Evolutionary conservation across 345 rosid species (phyloP), one percentile per base, ranked within the genome.

Genomic region (Melaleuca quinquenervia): DNA sequence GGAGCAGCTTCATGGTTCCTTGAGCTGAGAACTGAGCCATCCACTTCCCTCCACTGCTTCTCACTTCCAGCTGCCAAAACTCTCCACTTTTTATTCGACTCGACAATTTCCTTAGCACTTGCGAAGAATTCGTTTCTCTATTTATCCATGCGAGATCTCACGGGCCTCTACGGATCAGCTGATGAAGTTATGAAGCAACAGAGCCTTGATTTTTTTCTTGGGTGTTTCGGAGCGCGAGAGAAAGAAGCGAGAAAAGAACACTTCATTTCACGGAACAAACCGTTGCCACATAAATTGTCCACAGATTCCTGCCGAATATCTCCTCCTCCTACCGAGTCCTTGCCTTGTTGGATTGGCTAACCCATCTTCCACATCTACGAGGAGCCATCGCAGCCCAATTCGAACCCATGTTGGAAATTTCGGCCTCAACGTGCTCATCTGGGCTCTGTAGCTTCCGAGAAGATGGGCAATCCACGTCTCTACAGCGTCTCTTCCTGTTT

Each of bases 1-100:
- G 52, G 74, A 87, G 85, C 83, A 85, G 83, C 87, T 85, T 85
- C 75, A 74, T 50, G 78, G 85, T 82, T 49, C 89, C 87, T 2
- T 85, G 82, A 36, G 89, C 29, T 14, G 87, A 45, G 83, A 87
- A 87, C 85, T 87, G 89, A 48, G 89, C 89, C 89, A 87, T 87
- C 49, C 76, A 83, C 52, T 50, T 24, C n/a, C 83, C 52, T 55
- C 15, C 45, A 27, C 36, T 6, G 55, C 84, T 14, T 12, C 83
- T 48, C 83, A 26, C 12, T 52, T 12, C 55, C 52, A 82, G 24
- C 58, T 2, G 55, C 55, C 41, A 27, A 82, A 20, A 52, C 53
- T 70, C 48, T 36, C 80, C 41, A 41, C 80, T 70, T 51, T 51
- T 52, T 52, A 82, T 48, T 18, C 24, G 50, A 12, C 50, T 50